Evolutionary conservation across 2,329 filamentous ascomycete genomes (phyloP), one percentile per base, ranked within the genome.

Genomic region (Neofusicoccum parvum): DNA sequence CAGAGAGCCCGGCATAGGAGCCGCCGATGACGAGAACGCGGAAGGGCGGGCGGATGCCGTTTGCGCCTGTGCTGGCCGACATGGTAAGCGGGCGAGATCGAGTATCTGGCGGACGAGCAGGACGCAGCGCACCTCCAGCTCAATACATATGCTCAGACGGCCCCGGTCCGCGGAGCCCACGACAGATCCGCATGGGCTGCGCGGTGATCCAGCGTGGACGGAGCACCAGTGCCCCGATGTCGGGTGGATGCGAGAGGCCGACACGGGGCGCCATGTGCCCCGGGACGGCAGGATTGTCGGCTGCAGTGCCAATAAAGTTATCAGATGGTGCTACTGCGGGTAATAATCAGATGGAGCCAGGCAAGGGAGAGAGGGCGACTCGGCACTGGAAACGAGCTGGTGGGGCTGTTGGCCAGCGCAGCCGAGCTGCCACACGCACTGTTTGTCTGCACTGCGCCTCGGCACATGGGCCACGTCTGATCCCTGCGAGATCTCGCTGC

Each of bases 1-100:
- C 83, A 10, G 88, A 85, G 3, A 93, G 82, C 34, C 91, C 91
- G n/a, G 83, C 86, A 71, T 93, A 94, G 45, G 88, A 89, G 68
- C 88, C 90, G 39, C 91, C 91, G 37, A 89, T 83, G 64, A 93
- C 81, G 45, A 93, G 81, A 6, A 93, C 81, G 12, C 36, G 36
- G 46, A 23, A 50, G 14, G 58, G 58, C n/a, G 45, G 32, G 39
- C 37, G 53, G 7, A 20, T 9, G 53, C 53, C 53, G 37, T 59
- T 59, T 9, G 54, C 34, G 54, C 14, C 20, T 12, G 54, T 32
- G 54, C 54, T 58, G 54, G 54, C 12, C 7, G 54, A 3, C 54
- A 58, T 58, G 20, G 20, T 58, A 20, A 17, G n/a, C 17, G 0
- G 41, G 12, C 5, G 14, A 34, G 48, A 34, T 3, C 9, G 12